These are phyloP conservation scores for Gloeopeniophorella convolvens DNA, from an alignment of 768 basidiomycete genomes.

Conservation along the genomic window DNA sequence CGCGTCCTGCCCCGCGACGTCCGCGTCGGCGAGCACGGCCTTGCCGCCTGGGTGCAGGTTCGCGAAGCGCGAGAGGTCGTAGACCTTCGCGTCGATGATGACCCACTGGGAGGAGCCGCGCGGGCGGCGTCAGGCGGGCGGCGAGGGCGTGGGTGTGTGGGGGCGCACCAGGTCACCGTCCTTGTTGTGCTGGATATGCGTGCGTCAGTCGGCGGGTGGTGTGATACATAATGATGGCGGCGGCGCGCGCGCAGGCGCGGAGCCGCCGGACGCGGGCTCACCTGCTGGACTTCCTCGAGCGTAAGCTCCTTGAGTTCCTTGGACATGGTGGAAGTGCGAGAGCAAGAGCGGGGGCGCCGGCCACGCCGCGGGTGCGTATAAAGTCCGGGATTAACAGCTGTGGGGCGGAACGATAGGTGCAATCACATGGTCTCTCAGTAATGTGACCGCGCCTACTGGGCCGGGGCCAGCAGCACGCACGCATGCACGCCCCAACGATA, in stretches of 20 bases:
- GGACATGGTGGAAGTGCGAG: constrained; percentile 1
- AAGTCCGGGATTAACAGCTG: too few species aligned
- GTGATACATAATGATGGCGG: too few species aligned
- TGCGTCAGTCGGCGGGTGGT: not conserved
- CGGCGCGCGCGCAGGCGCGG: too few species aligned
- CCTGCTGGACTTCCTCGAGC: constrained; percentile 64
- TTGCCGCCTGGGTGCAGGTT: constrained; percentile 82
- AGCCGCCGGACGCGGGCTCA: too few species aligned
- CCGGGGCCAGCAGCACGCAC: too few species aligned
- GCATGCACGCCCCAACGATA: too few species aligned
- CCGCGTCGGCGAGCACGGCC: constrained; percentile 51
- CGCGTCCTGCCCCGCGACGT: constrained; percentile 64
- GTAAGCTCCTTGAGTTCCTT: constrained; percentile 34
- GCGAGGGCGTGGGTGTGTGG: too few species aligned
- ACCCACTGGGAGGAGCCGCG: constrained; percentile 52
- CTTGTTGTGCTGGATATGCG: constrained; percentile 73
- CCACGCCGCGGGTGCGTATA: too few species aligned
- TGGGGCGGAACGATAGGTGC: too few species aligned
- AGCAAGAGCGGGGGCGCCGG: not conserved
- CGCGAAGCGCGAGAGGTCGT: constrained; percentile 75
- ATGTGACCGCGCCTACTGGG: too few species aligned
- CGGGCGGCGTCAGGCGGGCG: not conserved
- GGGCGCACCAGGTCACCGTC: constrained; percentile 68
- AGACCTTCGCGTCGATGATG: constrained; percentile 74
- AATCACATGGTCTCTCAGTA: too few species aligned